Evolutionary conservation across 1,284 basidiomycete genomes (phyloP).

Genomic region (Coniferiporia weirii): DNA sequence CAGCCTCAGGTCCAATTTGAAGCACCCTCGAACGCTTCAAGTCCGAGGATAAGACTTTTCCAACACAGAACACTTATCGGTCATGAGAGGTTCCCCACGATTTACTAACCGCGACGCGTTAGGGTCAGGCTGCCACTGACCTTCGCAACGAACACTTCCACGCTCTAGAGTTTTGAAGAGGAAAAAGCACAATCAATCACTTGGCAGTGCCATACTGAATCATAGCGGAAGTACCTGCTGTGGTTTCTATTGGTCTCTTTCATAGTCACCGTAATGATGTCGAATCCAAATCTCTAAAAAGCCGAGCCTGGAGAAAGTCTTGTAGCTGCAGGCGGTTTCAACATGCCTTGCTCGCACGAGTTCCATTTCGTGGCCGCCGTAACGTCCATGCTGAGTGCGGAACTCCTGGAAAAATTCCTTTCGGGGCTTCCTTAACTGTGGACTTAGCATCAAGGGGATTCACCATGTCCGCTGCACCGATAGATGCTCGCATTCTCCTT

Average conservation of each 20-base stretch:
- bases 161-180: not conserved
- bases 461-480: not conserved
- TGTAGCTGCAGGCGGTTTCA: not conserved
- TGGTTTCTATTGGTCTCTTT: not conserved
- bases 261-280: not conserved
- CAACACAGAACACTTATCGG: too few relatives aligned
- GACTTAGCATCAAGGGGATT: not conserved
- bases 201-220: not conserved
- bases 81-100: too few relatives aligned
- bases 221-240: not conserved
- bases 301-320: not conserved
- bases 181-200: not conserved
- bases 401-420: not conserved
- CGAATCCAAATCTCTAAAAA: not conserved
- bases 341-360: too few relatives aligned
- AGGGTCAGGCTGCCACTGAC: too few relatives aligned
- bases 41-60: too few relatives aligned
- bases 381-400: not conserved
- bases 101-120: too few relatives aligned
- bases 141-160: too few relatives aligned
- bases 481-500: not conserved
- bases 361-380: too few relatives aligned
- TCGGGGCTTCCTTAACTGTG: not conserved
- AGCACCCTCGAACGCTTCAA: too few relatives aligned
- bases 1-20: too few relatives aligned